Conservation (phyloP, 768 basidiomycete genomes). For the Tephrocybe sp. region DNA sequence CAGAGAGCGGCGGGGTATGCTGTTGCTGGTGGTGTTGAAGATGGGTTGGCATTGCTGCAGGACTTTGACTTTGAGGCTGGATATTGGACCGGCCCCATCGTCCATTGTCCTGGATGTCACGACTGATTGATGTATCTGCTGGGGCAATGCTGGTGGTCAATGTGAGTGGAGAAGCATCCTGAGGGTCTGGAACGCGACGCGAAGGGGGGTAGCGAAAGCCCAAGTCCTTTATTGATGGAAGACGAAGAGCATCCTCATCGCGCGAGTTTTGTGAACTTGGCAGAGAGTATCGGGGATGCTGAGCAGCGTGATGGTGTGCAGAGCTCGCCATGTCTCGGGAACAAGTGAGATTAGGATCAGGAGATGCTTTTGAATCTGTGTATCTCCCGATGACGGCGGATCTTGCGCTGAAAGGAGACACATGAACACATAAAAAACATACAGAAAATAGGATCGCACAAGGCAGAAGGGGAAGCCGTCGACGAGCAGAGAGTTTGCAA, state of each 20-base stretch:
- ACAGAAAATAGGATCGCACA: constrained; percentile 14
- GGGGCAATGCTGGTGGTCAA: constrained; percentile 10
- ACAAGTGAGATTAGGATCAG: constrained; percentile 40
- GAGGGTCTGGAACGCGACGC: constrained; percentile 24
- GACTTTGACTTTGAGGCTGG: constrained; percentile 22
- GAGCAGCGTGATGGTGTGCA: constrained; percentile 41
- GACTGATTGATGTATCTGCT: constrained; percentile 24
- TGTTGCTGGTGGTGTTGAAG: constrained; percentile 36
- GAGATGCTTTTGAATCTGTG: constrained; percentile 43
- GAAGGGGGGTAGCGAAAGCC: constrained; percentile 49
- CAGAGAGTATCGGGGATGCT: constrained; percentile 35
- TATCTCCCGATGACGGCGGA: constrained; percentile 73
- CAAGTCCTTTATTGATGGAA: constrained; percentile 73
- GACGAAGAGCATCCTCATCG: constrained; percentile 42
- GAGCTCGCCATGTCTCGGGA: constrained; percentile 42
- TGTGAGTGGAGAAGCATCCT: constrained; percentile 26
- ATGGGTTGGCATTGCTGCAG: constrained; percentile 23
- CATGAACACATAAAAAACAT: constrained; percentile 16
- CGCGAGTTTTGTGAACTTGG: constrained; percentile 36
- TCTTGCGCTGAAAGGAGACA: constrained; percentile 32
- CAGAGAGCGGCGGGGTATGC: constrained; percentile 46
- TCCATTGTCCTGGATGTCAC: constrained; percentile 25
- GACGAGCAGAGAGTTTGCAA: constrained; percentile 8
- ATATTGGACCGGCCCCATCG: constrained; percentile 32
- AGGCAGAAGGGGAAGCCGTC: constrained; percentile 1